phyloP scores from a whole-genome alignment of 768 basidiomycete species.

The Termitomyces bulborhizus region DNA sequence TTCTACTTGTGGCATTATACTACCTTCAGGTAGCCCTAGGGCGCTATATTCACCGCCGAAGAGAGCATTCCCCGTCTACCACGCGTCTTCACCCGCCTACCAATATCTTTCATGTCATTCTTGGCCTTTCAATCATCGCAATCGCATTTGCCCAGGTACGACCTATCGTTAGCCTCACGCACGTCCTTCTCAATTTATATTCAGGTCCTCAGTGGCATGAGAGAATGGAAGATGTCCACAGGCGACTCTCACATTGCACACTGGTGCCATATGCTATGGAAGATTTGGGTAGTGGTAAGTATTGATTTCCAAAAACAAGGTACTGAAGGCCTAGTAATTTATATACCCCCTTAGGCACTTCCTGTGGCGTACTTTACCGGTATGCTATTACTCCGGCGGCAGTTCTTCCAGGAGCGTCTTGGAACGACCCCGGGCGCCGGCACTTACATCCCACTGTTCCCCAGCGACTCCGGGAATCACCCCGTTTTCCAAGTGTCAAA shows the following conservation, averaged over 20 bases:
- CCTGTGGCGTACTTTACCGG: slow-evolving; percentile 42
- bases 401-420: slow-evolving; percentile 32
- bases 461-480: slow-evolving; percentile 7
- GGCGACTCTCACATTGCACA: slow-evolving; percentile 27
- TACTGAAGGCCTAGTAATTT: background rate
- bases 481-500: slow-evolving; percentile 12
- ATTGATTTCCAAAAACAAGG: background rate
- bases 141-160: slow-evolving; percentile 47
- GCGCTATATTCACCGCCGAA: slow-evolving; percentile 41
- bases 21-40: slow-evolving; percentile 48
- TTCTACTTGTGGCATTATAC: slow-evolving; percentile 44
- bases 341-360: slow-evolving; percentile 26
- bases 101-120: slow-evolving; percentile 49
- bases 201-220: slow-evolving; percentile 37
- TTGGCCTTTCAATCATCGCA: slow-evolving; percentile 44
- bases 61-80: slow-evolving; percentile 21
- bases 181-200: background rate
- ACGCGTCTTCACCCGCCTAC: slow-evolving; percentile 38
- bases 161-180: background rate
- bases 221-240: slow-evolving; percentile 35
- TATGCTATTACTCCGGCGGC: slow-evolving; percentile 33
- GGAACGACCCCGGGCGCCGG: slow-evolving; percentile 10
- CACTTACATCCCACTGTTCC: slow-evolving; percentile 22
- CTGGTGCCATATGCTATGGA: slow-evolving; percentile 37
- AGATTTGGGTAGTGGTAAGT: slow-evolving; percentile 41